These are phyloP conservation scores for Leishmania turanica DNA, from an alignment of 208 protist species.

Conservation along the genomic window DNA sequence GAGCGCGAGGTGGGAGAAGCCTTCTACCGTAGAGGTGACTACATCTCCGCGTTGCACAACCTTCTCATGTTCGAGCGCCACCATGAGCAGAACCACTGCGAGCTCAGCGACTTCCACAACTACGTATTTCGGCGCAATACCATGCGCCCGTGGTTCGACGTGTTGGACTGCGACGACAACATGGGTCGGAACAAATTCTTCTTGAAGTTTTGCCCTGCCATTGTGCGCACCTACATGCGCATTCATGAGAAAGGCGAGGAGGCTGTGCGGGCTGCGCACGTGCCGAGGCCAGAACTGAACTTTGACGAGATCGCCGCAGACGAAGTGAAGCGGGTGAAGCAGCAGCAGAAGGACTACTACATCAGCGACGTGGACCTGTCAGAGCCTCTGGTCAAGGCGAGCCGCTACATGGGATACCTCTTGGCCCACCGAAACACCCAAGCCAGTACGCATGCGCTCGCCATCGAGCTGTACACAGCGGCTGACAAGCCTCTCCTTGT, in stretches of 20 bases:
- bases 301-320: slow-evolving; percentile 41
- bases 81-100: slow-evolving; percentile 92
- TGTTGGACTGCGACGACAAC: slow-evolving; percentile 84
- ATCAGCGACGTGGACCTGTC: slow-evolving; percentile 66
- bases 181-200: slow-evolving; percentile 82
- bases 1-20: slow-evolving; percentile 91
- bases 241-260: slow-evolving; percentile 73
- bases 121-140: slow-evolving; percentile 96
- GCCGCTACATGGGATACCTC: slow-evolving; percentile 67
- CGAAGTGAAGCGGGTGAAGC: slow-evolving; percentile 65
- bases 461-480: slow-evolving; percentile 71
- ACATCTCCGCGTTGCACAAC: slow-evolving; percentile 92
- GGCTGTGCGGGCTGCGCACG: slow-evolving; percentile 66
- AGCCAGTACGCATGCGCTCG: slow-evolving; percentile 62
- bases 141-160: slow-evolving; percentile 94
- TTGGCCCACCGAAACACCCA: slow-evolving; percentile 49
- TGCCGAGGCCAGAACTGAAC: slow-evolving; percentile 60
- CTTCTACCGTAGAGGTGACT: slow-evolving; percentile 80
- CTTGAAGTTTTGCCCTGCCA: slow-evolving; percentile 62
- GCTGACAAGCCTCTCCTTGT: slow-evolving; percentile 66
- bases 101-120: slow-evolving; percentile 98
- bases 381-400: slow-evolving; percentile 75
- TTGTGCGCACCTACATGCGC: slow-evolving; percentile 82
- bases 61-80: slow-evolving; percentile 92
- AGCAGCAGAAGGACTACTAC: slow-evolving; percentile 64